Percentiles rank a stretch among this genome's conserved stretches.
Conservation (phyloP, 352 stramenopile species). For the Plasmopara halstedii region DNA sequence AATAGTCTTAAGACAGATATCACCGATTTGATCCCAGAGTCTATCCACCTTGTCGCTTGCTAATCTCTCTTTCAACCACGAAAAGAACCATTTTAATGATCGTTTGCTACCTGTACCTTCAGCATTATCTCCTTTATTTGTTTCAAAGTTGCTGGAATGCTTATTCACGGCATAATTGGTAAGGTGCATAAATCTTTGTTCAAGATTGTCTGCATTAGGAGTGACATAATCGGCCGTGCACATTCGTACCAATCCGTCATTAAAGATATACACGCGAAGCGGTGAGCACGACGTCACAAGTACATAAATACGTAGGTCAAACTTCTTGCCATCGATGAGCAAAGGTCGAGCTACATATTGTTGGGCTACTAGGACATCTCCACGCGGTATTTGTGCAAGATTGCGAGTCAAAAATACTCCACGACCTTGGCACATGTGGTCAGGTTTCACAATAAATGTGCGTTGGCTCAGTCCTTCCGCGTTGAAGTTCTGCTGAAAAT, state of each 20-base stretch:
- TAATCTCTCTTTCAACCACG: constrained; percentile 73
- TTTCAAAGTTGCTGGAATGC: constrained; percentile 78
- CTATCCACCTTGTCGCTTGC: constrained; percentile 52
- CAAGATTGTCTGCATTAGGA: constrained; percentile 78
- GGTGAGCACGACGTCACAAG: constrained; percentile 81
- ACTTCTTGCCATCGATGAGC: constrained; percentile 87
- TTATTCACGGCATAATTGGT: constrained; percentile 93
- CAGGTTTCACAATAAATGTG: constrained; percentile 96
- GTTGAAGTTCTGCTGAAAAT: constrained; percentile 91
- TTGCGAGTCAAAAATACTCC: constrained; percentile 94
- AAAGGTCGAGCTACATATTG: constrained; percentile 77
- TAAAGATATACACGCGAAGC: constrained; percentile 87
- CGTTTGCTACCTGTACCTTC: constrained; percentile 81
- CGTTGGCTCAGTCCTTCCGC: constrained; percentile 77
- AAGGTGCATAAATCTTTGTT: constrained; percentile 87
- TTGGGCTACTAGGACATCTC: constrained; percentile 82
- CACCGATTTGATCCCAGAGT: constrained; percentile 89
- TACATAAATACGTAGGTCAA: constrained; percentile 91
- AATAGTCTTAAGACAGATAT: constrained; percentile 93
- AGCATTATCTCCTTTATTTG: constrained; percentile 53
- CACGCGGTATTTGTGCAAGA: constrained; percentile 82
- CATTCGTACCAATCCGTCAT: constrained; percentile 88
- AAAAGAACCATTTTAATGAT: constrained; percentile 89
- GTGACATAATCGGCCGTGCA: constrained; percentile 83
- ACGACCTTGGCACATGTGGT: constrained; percentile 81